Conservation (phyloP, 1,139 yeast genomes). For the Hanseniaspora uvarum region DNA sequence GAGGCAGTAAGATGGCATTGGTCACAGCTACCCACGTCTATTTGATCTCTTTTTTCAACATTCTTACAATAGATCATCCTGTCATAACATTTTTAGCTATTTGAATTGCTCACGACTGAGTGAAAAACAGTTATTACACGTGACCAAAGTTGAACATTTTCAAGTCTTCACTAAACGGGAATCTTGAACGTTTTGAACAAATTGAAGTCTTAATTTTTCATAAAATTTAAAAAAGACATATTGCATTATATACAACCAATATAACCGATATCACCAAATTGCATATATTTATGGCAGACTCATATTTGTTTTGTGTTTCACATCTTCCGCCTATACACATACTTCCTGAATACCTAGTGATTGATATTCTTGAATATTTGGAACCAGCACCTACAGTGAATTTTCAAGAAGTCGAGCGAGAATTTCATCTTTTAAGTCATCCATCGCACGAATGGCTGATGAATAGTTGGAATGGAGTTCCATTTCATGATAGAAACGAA, state of each 20-base stretch:
- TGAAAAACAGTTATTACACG: no score
- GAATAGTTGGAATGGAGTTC: background rate
- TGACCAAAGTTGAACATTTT: no score
- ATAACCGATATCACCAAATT: background rate
- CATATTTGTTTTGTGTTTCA: background rate
- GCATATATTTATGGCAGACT: no score
- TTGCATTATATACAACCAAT: background rate
- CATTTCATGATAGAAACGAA: background rate
- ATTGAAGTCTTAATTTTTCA: no score
- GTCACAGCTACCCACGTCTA: no score
- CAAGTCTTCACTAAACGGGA: background rate
- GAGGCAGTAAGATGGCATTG: no score
- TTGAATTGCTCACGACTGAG: no score
- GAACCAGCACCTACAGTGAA: conserved; percentile 13
- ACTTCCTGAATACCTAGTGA: background rate
- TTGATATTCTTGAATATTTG: background rate
- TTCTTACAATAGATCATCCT: no score
- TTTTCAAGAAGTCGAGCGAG: background rate
- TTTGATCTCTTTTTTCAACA: no score
- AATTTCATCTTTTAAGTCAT: background rate
- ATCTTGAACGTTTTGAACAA: no score
- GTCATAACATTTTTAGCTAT: no score
- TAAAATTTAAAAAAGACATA: no score
- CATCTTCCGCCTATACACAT: conserved; percentile 14
- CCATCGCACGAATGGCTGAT: conserved; percentile 6